Evolutionary conservation across 257 asterid species (phyloP).

Genomic region (Hygrophila difformis): DNA sequence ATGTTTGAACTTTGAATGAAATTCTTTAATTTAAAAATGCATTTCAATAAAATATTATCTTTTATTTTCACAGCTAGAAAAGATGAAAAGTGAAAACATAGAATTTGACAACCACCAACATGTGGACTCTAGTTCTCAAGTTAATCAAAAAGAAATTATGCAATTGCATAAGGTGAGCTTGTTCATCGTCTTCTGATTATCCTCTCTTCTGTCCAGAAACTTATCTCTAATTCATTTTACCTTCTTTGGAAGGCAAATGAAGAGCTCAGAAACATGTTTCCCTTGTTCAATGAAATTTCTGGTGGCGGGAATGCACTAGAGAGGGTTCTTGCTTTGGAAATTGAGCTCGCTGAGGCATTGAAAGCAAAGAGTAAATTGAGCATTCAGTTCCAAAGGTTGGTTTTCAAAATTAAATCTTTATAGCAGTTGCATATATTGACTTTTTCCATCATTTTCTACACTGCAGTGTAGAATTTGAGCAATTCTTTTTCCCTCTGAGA

Average conservation of each 20-base stretch:
- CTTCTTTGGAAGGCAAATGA: conserved; percentile 56
- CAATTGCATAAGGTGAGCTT: conserved; percentile 60
- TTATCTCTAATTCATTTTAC: conserved; percentile 15
- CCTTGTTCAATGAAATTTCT: conserved; percentile 50
- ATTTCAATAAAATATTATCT: too few species aligned
- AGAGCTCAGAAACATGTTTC: conserved; percentile 76
- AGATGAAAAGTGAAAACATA: conserved; percentile 77
- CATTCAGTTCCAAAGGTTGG: conserved; percentile 66
- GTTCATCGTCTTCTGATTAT: conserved; percentile 8
- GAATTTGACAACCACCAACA: conserved; percentile 25
- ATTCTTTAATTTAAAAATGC: not conserved
- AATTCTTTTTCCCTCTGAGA: too few species aligned
- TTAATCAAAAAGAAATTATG: conserved; percentile 42
- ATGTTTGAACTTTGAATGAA: not conserved
- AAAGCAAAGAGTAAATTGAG: conserved; percentile 54
- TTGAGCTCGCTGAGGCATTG: conserved; percentile 87
- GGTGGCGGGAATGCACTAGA: conserved; percentile 70
- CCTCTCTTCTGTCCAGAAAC: conserved; percentile 6
- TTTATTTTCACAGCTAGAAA: conserved; percentile 70
- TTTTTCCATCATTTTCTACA: too few species aligned
- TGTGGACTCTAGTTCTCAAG: conserved; percentile 29
- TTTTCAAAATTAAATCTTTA: conserved; percentile 4
- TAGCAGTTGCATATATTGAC: not conserved
- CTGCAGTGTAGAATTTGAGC: too few species aligned
- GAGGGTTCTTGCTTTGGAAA: conserved; percentile 85